Conservation (phyloP, 2,329 filamentous ascomycete genomes). For the Trichoderma citrinoviride region DNA sequence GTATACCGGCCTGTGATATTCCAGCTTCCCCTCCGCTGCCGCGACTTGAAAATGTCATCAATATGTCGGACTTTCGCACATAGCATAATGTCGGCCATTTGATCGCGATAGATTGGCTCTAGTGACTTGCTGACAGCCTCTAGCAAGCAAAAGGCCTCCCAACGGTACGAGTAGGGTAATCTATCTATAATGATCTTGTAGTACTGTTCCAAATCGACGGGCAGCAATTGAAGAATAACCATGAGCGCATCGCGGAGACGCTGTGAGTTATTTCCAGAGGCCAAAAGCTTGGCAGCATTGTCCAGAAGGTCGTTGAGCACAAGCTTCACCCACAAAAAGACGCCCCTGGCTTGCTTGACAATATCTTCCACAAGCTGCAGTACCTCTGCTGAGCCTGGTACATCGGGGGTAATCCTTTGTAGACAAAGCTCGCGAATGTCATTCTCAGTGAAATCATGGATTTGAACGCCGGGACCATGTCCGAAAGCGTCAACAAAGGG, state of each 20-base stretch:
- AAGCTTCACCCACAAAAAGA: background rate
- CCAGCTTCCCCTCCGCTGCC: no score
- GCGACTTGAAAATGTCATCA: background rate
- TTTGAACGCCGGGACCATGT: background rate
- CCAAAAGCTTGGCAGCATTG: background rate
- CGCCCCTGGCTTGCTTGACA: background rate
- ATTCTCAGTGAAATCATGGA: background rate
- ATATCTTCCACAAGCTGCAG: background rate
- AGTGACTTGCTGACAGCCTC: background rate
- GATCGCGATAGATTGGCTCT: background rate
- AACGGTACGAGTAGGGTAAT: background rate
- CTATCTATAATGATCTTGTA: background rate
- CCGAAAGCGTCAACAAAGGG: background rate
- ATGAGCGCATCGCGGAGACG: background rate
- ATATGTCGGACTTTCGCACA: background rate
- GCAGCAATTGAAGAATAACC: background rate
- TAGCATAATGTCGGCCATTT: background rate
- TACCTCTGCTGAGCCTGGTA: background rate
- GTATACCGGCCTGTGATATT: background rate
- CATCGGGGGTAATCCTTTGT: background rate
- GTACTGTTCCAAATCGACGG: background rate
- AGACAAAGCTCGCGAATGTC: background rate
- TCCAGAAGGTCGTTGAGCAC: background rate
- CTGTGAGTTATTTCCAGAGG: rapidly evolving
- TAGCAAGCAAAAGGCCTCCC: background rate